Conservation (phyloP, 768 basidiomycete species). For the Calocera cornea region DNA sequence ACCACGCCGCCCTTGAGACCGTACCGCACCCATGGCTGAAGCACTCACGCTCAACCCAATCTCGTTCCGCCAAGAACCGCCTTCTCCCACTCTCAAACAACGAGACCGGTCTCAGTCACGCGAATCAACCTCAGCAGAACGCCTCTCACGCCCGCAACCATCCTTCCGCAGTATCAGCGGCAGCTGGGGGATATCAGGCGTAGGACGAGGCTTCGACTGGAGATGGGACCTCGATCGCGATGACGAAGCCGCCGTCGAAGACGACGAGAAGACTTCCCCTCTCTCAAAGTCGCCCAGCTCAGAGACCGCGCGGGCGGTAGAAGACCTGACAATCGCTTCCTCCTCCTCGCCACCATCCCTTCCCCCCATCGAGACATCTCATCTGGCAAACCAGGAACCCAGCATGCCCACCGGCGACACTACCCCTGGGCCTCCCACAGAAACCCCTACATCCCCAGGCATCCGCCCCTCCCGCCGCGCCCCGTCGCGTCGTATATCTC, state of each 20-base stretch:
- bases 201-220: constrained; percentile 75
- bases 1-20: neutral
- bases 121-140: neutral
- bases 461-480: constrained; percentile 5
- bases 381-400: neutral
- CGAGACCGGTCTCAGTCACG: neutral
- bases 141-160: neutral
- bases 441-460: neutral
- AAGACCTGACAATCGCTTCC: neutral
- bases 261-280: constrained; percentile 6
- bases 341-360: constrained; percentile 7
- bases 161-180: constrained; percentile 28
- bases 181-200: constrained; percentile 67
- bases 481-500: constrained; percentile 12
- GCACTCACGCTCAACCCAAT: neutral
- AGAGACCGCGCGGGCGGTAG: neutral
- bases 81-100: neutral
- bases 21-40: neutral
- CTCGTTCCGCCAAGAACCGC: neutral
- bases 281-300: constrained; percentile 20
- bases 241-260: constrained; percentile 9
- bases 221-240: constrained; percentile 31
- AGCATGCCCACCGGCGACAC: neutral
- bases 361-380: neutral
- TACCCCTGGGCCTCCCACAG: neutral